phyloP scores from a whole-genome alignment of 2,329 filamentous ascomycete species.

The Curvularia spicifera region DNA sequence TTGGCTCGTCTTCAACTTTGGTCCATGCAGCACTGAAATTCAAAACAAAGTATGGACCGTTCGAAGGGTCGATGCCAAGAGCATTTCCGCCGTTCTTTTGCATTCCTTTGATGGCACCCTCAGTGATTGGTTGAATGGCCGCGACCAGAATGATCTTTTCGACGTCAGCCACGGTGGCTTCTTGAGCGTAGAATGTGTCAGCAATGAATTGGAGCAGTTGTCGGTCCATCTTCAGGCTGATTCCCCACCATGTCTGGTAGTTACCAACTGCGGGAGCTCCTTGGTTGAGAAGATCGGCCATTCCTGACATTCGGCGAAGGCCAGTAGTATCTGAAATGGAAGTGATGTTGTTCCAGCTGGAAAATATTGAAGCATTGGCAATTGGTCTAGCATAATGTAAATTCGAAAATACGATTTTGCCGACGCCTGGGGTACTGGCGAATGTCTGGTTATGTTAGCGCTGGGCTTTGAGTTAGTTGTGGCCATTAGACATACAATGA shows the following conservation, averaged over 20 bases:
- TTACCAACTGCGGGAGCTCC: slow-evolving; percentile 13
- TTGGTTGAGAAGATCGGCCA: slow-evolving; percentile 23
- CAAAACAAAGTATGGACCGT: slow-evolving; percentile 25
- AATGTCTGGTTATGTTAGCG: slow-evolving; percentile 24
- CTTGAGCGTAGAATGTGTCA: slow-evolving; percentile 21
- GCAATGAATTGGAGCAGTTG: slow-evolving; percentile 19
- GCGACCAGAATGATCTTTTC: slow-evolving; percentile 26
- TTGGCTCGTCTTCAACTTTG: slow-evolving; percentile 15
- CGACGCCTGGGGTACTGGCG: slow-evolving; percentile 24
- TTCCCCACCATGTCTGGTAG: slow-evolving; percentile 30
- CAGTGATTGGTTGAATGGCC: slow-evolving; percentile 25
- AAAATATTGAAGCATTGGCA: slow-evolving; percentile 33
- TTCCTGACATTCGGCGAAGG: slow-evolving; percentile 28
- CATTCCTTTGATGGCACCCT: slow-evolving; percentile 17
- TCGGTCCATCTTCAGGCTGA: slow-evolving; percentile 29
- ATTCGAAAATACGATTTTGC: slow-evolving; percentile 27
- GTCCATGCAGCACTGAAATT: slow-evolving; percentile 23
- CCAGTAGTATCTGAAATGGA: slow-evolving; percentile 29
- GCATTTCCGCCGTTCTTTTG: slow-evolving; percentile 35
- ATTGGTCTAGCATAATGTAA: slow-evolving; percentile 35
- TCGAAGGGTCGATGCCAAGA: slow-evolving; percentile 26
- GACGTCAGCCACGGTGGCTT: slow-evolving; percentile 23
- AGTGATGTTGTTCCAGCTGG: slow-evolving; percentile 31
- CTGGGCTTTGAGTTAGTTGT: background rate
- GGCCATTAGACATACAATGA: slow-evolving; percentile 17